Conservation (phyloP, 176 grass and related monocot genomes). For the Echinochloa phyllopogon region DNA sequence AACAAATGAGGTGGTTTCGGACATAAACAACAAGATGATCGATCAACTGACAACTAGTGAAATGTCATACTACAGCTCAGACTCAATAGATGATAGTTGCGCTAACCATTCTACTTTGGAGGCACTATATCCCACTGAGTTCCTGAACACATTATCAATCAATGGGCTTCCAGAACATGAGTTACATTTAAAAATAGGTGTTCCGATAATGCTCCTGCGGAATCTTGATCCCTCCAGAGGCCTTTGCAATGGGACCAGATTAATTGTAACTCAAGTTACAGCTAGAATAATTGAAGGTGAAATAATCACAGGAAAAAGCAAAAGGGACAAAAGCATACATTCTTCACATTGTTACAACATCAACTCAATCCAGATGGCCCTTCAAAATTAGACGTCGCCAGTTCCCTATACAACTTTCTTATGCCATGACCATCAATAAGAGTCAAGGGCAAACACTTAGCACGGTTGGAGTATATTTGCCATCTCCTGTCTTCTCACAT, state of each 20-base stretch:
- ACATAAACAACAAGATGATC: constrained; percentile 10
- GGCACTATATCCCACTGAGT: background rate
- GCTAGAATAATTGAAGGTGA: background rate
- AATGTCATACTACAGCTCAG: background rate
- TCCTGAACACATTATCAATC: background rate
- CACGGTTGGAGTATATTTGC: too few species aligned
- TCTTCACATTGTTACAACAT: background rate
- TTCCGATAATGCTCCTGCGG: constrained; percentile 1
- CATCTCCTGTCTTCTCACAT: too few species aligned
- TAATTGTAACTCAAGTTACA: too few species aligned
- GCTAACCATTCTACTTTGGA: too few species aligned
- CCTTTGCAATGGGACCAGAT: too few species aligned
- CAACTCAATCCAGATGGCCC: background rate
- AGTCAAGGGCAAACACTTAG: too few species aligned
- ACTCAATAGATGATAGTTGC: too few species aligned
- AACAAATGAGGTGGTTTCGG: background rate
- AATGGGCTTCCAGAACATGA: background rate
- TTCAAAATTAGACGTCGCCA: constrained; percentile 24
- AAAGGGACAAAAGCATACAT: too few species aligned
- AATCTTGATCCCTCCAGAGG: too few species aligned
- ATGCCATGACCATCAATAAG: constrained; percentile 51
- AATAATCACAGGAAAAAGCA: constrained; percentile 1
- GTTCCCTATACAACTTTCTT: background rate
- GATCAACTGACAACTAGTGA: background rate
- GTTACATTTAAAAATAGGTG: background rate